Percentiles rank a stretch among this genome's conserved stretches.
phyloP scores from a whole-genome alignment of 2,329 filamentous ascomycete genomes.

The Madurella fahalii region DNA sequence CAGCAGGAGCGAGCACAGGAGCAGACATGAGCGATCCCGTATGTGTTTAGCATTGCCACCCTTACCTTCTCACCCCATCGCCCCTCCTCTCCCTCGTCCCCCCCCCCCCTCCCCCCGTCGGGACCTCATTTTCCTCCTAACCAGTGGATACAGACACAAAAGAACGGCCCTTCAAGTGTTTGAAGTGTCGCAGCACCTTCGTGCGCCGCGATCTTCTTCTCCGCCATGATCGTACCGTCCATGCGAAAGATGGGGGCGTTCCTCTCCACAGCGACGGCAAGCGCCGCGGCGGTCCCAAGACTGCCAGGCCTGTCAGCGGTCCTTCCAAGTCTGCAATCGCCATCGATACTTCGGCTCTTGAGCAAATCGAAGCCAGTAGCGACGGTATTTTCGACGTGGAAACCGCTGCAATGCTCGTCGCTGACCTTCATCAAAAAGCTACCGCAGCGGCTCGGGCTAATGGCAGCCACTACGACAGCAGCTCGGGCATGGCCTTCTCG shows the following conservation, averaged over 20 bases:
- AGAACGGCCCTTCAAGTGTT: slow-evolving; percentile 96
- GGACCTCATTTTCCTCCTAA: slow-evolving; percentile 1
- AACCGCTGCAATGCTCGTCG: slow-evolving; percentile 97
- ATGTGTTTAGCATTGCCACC: slow-evolving; percentile 48
- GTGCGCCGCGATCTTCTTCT: slow-evolving; percentile 94
- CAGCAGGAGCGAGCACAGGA: slow-evolving; percentile 94
- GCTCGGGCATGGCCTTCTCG: slow-evolving; percentile 65
- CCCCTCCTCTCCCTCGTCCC: slow-evolving; percentile 26
- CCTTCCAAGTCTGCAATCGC: slow-evolving; percentile 74
- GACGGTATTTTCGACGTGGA: slow-evolving; percentile 94
- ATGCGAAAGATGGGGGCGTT: slow-evolving; percentile 94
- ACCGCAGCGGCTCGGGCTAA: slow-evolving; percentile 64
- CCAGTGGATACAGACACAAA: slow-evolving; percentile 75
- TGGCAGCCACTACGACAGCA: slow-evolving; percentile 53
- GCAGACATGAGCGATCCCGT: slow-evolving; percentile 96
- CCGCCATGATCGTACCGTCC: slow-evolving; percentile 95
- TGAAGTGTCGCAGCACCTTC: slow-evolving; percentile 97
- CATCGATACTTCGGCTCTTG: slow-evolving; percentile 79
- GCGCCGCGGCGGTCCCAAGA: slow-evolving; percentile 69
- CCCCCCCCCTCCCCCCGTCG: slow-evolving; percentile 42
- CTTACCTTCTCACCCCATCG: not conserved
- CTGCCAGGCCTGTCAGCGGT: slow-evolving; percentile 56
- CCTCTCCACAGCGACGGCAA: slow-evolving; percentile 93
- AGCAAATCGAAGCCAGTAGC: slow-evolving; percentile 87
- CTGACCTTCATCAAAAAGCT: slow-evolving; percentile 94